Base-by-base conservation (phyloP, 1,284 basidiomycete species). In the Ustilago vetiveriae region DNA sequence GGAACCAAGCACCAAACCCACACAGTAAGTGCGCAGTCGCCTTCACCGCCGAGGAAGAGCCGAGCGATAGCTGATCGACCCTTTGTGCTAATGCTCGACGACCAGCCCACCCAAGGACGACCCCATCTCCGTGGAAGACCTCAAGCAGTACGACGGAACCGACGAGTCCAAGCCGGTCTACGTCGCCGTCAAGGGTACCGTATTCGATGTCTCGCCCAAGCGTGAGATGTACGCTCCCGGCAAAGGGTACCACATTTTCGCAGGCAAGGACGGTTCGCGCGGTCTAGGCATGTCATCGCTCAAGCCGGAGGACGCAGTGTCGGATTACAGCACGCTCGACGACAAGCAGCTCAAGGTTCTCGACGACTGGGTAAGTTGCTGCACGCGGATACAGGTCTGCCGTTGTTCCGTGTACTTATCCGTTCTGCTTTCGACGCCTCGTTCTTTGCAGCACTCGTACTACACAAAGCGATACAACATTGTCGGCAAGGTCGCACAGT, bases 161-260 rank as follows among this genome's bases (percentile, higher is more conserved):
- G 86, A 88, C 58, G 73, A 84, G 0, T 75, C 80, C 33, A 88
- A 88, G 77, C 90, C 90, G 0, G 90, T 95, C 50, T 92, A 91
- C 72, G 90, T 95, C 32, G 88, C 90, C 40, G 92, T 94, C 82
- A 95, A 94, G 85, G 91, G 91, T 89, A 56, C 88, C 0, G 85
- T 94, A 11, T 94, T 94, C 81, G 91, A 94, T 79, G 92, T 95
- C 4, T 80, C 83, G 4, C 85, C 85, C 49, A 93, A 92, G 80
- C 83, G 84, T 14, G 91, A 94, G 64, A 90, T 92, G 66, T 95
- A 95, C 73, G 57, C 45, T 26, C 74, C 76, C 5, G 78, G 80
- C 6, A 79, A 76, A 40, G 78, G 79, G n/a, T 80, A 80, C 51
- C 57, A 79, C 63, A 82, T 86, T 29, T 87, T 87, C 74, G 86